Base-by-base conservation (phyloP, 2,329 filamentous ascomycete species). In the Endoconidiophora laricicola region DNA sequence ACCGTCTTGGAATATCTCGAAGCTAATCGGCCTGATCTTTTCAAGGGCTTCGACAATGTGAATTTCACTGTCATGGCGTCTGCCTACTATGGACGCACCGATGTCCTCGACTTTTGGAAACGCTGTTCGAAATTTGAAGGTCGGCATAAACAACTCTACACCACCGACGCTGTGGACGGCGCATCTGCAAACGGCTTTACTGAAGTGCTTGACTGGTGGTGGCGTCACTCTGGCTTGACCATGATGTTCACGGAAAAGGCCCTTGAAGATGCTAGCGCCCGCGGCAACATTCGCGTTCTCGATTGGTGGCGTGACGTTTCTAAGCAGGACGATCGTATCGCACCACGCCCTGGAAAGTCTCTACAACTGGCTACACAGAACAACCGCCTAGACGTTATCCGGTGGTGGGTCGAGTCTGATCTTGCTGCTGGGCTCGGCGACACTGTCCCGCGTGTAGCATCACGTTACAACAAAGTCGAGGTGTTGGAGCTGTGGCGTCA, bases 41-140 rank as follows among this genome's bases (percentile, higher is more conserved):
- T 93, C 66, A 87, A 83, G 43, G 73, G 81, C 2, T 91, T 88
- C 26, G 88, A 88, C 60, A 84, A 85, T 43, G 84, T 84, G 41
- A 81, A 87, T 42, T 73, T 95, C 2, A 86, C 88, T 0, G 88
- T 86, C 56, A 91, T 91, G 61, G 87, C 87, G 0, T 94, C 86
- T 2, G 80, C 81, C 1, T 83, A 88, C 55, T 95, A 91, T 61
- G 86, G 85, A 44, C 81, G 85, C 47, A 79, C 78, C 1, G 83
- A 87, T 53, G 83, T 96, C 29, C 69, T 96, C 6, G 84, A 91
- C 55, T 95, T 88, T 76, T 96, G 90, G 90, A 79, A 80, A 46
- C 83, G 82, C 29, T 88, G 84, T 12, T 78, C 81, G 0, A 85
- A 81, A 10, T 90, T 94, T 55, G 71, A 86, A 2, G 85, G 83